These are phyloP conservation scores for Symbiodinium natans DNA, from an alignment of 73 alveolate species.

Conservation along the genomic window DNA sequence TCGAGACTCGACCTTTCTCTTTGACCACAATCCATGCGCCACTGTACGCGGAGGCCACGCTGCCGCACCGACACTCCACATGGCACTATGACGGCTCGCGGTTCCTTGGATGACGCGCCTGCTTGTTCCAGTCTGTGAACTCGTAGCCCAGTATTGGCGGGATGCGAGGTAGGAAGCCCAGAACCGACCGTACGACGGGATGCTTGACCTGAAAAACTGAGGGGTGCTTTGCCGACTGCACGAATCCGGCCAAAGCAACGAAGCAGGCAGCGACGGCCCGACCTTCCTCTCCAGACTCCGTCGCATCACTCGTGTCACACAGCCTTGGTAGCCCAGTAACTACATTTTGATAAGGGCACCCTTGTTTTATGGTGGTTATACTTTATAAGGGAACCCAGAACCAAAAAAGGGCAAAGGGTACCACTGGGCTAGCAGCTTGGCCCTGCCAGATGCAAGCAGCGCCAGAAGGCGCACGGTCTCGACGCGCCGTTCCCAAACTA, in stretches of 20 bases:
- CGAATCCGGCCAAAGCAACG: background rate
- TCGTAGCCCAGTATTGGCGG: background rate
- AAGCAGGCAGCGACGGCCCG: background rate
- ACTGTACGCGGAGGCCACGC: too few species aligned
- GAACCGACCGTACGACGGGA: background rate
- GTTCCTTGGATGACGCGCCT: background rate
- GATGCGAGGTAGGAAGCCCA: background rate
- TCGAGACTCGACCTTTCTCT: too few species aligned
- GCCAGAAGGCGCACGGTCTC: background rate
- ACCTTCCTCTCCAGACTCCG: background rate
- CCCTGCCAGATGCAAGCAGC: background rate
- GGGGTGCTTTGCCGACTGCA: background rate
- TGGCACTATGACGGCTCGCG: too few species aligned
- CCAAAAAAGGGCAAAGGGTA: too few species aligned
- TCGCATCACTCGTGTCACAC: too few species aligned
- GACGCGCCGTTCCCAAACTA: background rate
- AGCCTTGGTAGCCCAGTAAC: too few species aligned
- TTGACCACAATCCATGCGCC: too few species aligned
- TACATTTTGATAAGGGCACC: too few species aligned
- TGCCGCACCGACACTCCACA: too few species aligned
- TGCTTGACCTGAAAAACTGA: background rate
- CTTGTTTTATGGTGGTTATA: too few species aligned
- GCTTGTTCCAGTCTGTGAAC: background rate
- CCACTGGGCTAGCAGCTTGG: background rate
- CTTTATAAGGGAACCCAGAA: too few species aligned